These are phyloP conservation scores for Epichloe bromicola DNA, from an alignment of 2,329 filamentous ascomycete species.

Conservation along the genomic window DNA sequence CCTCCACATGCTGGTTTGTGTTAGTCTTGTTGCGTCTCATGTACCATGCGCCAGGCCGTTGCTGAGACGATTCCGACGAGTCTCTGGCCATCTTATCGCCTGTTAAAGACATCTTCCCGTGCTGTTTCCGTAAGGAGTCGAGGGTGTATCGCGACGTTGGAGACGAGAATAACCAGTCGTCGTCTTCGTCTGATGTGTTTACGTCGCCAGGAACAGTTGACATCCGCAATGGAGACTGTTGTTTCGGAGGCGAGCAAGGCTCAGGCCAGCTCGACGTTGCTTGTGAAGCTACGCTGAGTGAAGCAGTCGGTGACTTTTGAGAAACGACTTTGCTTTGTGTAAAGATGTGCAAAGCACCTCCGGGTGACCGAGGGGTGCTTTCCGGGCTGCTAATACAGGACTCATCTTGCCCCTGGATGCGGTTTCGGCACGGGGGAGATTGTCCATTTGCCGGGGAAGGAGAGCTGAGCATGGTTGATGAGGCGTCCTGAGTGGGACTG, in stretches of 20 bases:
- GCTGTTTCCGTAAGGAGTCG: constrained; percentile 1
- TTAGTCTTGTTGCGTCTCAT: constrained; percentile 9
- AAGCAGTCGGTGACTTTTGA: background rate
- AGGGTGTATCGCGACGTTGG: constrained; percentile 13
- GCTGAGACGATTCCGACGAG: constrained; percentile 5
- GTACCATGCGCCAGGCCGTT: constrained; percentile 13
- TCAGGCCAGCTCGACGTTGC: background rate
- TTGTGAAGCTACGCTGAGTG: background rate
- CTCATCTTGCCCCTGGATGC: constrained; percentile 6
- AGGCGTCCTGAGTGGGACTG: constrained; percentile 8
- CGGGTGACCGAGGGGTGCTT: background rate
- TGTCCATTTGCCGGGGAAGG: background rate
- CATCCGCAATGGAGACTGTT: constrained; percentile 1
- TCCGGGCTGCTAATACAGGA: background rate
- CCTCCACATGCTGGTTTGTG: background rate
- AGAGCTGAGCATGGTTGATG: constrained; percentile 14
- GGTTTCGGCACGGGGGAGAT: background rate
- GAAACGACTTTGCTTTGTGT: background rate
- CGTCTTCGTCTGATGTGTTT: background rate
- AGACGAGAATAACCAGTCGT: background rate
- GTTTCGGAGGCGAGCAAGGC: background rate
- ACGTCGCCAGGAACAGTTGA: background rate
- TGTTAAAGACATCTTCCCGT: constrained; percentile 19
- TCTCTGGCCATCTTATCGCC: constrained; percentile 14
- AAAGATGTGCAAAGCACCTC: background rate